These are phyloP conservation scores for Vigna hirtella DNA, from an alignment of 306 rosid species.

Conservation along the genomic window DNA sequence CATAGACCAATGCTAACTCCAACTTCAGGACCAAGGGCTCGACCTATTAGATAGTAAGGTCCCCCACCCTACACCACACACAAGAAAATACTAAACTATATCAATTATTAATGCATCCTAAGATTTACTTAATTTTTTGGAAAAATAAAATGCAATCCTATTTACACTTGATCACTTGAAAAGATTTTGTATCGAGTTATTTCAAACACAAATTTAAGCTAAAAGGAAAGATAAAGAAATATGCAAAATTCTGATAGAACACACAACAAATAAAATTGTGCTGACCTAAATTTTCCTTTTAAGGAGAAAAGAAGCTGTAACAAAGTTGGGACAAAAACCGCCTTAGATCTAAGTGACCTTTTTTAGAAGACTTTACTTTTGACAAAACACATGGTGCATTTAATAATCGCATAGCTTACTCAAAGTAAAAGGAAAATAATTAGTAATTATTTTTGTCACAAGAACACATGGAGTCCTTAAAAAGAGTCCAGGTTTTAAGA, in stretches of 20 bases:
- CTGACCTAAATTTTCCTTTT: neutral
- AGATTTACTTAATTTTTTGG: neutral
- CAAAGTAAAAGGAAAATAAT: neutral
- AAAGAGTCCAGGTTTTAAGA: neutral
- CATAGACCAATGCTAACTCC: constrained; percentile 99
- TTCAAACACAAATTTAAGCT: neutral
- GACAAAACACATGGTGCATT: constrained; percentile 1
- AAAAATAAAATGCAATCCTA: neutral
- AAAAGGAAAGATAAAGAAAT: neutral
- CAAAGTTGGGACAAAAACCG: neutral
- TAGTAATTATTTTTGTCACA: neutral
- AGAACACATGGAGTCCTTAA: constrained; percentile 3
- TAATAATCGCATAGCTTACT: neutral
- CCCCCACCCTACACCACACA: constrained; percentile 90
- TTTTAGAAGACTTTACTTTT: neutral
- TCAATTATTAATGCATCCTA: constrained; percentile 11
- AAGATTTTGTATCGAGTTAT: constrained; percentile 1
- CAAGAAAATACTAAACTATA: constrained; percentile 36
- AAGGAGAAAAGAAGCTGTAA: neutral
- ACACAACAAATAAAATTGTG: constrained; percentile 4
- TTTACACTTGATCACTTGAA: neutral
- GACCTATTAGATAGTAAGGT: constrained; percentile 98
- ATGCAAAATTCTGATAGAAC: neutral
- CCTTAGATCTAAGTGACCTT: neutral
- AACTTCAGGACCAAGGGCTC: constrained; percentile 99